Conservation (phyloP, 352 stramenopile genomes). For the Globisporangium paroecandrum region DNA sequence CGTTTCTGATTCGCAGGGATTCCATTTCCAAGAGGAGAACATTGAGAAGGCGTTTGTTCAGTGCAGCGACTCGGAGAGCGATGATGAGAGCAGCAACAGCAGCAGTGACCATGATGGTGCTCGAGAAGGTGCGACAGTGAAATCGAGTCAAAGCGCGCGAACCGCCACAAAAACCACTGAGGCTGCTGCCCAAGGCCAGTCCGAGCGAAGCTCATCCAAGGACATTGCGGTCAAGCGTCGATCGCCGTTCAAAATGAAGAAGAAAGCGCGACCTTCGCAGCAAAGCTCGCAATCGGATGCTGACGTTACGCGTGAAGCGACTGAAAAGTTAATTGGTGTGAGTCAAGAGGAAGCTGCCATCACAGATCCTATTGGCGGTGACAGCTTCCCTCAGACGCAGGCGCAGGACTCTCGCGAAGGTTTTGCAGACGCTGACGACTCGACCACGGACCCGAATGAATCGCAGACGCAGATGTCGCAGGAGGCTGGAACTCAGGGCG, state of each 20-base stretch:
- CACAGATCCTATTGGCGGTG: neutral
- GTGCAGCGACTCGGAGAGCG: slow-evolving; percentile 47
- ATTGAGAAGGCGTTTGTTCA: slow-evolving; percentile 48
- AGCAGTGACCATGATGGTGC: neutral
- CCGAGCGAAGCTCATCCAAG: neutral
- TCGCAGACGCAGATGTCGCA: slow-evolving; percentile 10
- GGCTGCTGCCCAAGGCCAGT: neutral
- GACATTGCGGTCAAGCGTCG: neutral
- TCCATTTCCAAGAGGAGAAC: slow-evolving; percentile 47
- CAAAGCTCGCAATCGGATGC: neutral
- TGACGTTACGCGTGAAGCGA: neutral
- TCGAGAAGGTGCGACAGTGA: neutral
- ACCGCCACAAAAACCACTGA: neutral
- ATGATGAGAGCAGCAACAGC: slow-evolving; percentile 12
- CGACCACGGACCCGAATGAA: neutral
- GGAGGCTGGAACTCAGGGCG: neutral
- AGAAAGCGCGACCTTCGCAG: neutral
- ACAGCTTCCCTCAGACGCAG: slow-evolving; percentile 11
- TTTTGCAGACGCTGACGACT: slow-evolving; percentile 1
- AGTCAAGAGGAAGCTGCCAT: neutral
- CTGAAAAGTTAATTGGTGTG: neutral
- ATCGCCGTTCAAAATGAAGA: neutral
- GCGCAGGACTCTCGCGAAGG: slow-evolving; percentile 7
- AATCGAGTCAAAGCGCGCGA: neutral
- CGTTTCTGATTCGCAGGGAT: slow-evolving; percentile 30